Evolutionary conservation across 306 rosid species (phyloP).

Genomic region (Fragaria nilgerrensis): DNA sequence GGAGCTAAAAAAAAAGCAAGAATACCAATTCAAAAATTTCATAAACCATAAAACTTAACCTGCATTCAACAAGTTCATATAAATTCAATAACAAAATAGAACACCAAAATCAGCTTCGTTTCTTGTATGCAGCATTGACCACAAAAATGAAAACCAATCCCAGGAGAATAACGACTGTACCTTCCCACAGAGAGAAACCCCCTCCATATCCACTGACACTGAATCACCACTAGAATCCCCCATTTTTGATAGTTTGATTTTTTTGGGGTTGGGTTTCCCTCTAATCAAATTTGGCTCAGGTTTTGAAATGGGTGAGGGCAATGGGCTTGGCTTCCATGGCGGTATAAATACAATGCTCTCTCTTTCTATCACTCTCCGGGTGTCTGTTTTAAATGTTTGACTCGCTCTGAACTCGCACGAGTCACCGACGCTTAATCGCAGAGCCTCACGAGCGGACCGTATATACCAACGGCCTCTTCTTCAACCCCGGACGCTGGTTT

Average conservation of each 20-base stretch:
- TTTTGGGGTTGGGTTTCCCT: neutral
- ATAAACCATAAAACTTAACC: neutral
- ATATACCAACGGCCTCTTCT: slow-evolving; percentile 26
- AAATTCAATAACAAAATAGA: slow-evolving; percentile 4
- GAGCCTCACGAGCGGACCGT: slow-evolving; percentile 58
- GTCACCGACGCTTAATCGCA: slow-evolving; percentile 88
- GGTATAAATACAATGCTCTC: slow-evolving; percentile 32
- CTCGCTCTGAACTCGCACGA: slow-evolving; percentile 56
- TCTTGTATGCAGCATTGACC: neutral
- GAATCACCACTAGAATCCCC: slow-evolving; percentile 86
- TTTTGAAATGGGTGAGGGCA: slow-evolving; percentile 25
- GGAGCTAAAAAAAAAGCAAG: no score
- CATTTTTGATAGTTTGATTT: slow-evolving; percentile 20
- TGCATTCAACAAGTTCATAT: slow-evolving; percentile 5
- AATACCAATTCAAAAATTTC: neutral
- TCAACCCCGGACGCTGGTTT: slow-evolving; percentile 41
- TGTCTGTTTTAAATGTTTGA: neutral
- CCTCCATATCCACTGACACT: slow-evolving; percentile 81
- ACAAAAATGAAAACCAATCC: neutral
- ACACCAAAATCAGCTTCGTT: neutral
- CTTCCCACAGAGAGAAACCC: slow-evolving; percentile 66
- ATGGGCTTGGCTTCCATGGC: slow-evolving; percentile 29
- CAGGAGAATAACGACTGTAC: slow-evolving; percentile 35
- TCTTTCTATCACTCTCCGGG: neutral
- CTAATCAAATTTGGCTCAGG: slow-evolving; percentile 2